These are phyloP conservation scores for Malassezia vespertilionis DNA, from an alignment of 1,284 basidiomycete genomes.

Conservation along the genomic window DNA sequence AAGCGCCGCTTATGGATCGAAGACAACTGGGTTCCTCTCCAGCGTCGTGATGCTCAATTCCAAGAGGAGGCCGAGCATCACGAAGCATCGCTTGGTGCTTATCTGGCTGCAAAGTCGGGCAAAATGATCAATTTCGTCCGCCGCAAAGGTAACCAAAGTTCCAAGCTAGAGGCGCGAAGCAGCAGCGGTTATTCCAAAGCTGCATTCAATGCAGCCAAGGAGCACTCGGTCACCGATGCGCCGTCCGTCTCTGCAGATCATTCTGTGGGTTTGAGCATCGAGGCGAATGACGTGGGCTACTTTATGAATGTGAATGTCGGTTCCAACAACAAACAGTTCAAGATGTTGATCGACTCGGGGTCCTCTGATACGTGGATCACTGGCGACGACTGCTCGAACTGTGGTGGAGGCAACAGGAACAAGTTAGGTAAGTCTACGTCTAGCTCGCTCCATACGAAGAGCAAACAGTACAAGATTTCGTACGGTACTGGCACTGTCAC, in stretches of 20 bases:
- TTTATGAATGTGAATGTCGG: slow-evolving; percentile 66
- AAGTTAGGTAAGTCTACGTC: slow-evolving; percentile 61
- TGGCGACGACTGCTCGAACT: slow-evolving; percentile 23
- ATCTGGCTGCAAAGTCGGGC: background rate
- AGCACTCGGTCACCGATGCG: slow-evolving; percentile 23
- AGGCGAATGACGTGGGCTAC: slow-evolving; percentile 57
- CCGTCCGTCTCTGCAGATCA: slow-evolving; percentile 51
- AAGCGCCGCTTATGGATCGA: slow-evolving; percentile 45
- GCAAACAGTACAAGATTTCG: slow-evolving; percentile 58
- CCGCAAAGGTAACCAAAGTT: slow-evolving; percentile 1
- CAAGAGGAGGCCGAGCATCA: background rate
- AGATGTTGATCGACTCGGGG: slow-evolving; percentile 65
- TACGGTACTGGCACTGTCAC: slow-evolving; percentile 63
- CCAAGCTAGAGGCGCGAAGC: background rate
- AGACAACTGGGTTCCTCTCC: background rate
- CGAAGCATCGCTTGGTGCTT: background rate
- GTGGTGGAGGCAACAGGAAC: slow-evolving; percentile 50
- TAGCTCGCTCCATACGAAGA: slow-evolving; percentile 55
- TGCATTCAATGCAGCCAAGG: slow-evolving; percentile 6
- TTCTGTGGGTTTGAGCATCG: slow-evolving; percentile 63
- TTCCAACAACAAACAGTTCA: slow-evolving; percentile 61
- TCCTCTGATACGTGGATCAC: slow-evolving; percentile 67
- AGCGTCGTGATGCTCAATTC: background rate
- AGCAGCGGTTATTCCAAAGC: slow-evolving; percentile 7
- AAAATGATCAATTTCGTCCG: slow-evolving; percentile 4